phyloP scores from a whole-genome alignment of 352 stramenopile genomes.

The Globisporangium camurandrum region DNA sequence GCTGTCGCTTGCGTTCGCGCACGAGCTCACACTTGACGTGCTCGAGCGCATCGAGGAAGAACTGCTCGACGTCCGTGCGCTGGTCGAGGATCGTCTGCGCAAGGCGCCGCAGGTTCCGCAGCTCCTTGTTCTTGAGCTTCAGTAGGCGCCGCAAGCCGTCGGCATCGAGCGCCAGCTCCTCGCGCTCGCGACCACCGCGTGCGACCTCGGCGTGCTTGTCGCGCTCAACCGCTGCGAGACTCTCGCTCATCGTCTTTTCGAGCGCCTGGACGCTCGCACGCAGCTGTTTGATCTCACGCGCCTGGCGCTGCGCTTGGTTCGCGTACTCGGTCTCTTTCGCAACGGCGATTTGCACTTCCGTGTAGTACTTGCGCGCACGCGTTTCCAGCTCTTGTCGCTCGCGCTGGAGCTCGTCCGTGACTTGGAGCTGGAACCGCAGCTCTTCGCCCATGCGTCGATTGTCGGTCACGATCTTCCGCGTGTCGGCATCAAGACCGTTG shows the following conservation, averaged over 20 bases:
- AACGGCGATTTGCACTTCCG: conserved; percentile 71
- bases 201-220: conserved; percentile 41
- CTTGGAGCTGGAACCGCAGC: conserved; percentile 88
- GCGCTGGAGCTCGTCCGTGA: conserved; percentile 83
- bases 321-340: conserved; percentile 88
- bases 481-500: conserved; percentile 86
- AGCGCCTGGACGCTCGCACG: conserved; percentile 57
- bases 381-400: conserved; percentile 71
- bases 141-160: conserved; percentile 83
- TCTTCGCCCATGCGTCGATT: conserved; percentile 92
- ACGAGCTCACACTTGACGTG: conserved; percentile 79
- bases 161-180: conserved; percentile 83
- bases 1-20: conserved; percentile 36
- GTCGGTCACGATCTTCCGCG: conserved; percentile 87
- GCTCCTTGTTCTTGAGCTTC: conserved; percentile 90
- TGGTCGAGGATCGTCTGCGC: conserved; percentile 89
- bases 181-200: conserved; percentile 50
- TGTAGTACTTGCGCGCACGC: conserved; percentile 40
- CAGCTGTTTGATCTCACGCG: conserved; percentile 68
- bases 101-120: conserved; percentile 83
- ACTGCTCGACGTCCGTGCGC: conserved; percentile 87
- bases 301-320: conserved; percentile 65
- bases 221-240: conserved; percentile 60
- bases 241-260: conserved; percentile 67
- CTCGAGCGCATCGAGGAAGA: conserved; percentile 89